Evolutionary conservation across 192 early-diverging fungal genomes (phyloP).

Genomic region (Coemansia sp.): DNA sequence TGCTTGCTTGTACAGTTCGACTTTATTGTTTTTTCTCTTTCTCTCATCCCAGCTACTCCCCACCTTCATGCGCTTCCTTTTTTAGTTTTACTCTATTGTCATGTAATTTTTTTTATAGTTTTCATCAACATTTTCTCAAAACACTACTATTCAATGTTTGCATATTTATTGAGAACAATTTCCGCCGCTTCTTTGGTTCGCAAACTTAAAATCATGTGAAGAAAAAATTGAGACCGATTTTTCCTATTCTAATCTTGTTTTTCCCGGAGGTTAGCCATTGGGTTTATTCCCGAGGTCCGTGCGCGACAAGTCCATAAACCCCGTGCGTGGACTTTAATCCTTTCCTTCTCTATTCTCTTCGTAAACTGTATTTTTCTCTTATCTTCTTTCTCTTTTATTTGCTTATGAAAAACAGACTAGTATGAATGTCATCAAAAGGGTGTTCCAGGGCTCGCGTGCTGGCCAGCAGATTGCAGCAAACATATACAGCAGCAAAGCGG

Average conservation of each 20-base stretch:
- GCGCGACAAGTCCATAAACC: neutral
- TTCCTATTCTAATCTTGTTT: neutral
- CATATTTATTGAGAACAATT: too few relatives aligned
- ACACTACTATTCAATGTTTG: too few relatives aligned
- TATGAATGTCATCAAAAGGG: constrained; percentile 28
- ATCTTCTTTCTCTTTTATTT: neutral
- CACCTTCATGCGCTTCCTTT: too few relatives aligned
- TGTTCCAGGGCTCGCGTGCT: constrained; percentile 30
- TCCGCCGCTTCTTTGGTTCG: too few relatives aligned
- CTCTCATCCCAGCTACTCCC: too few relatives aligned
- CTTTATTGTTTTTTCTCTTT: too few relatives aligned
- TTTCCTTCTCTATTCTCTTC: constrained; percentile 3
- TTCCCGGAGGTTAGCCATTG: neutral
- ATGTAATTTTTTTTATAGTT: too few relatives aligned
- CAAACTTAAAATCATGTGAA: too few relatives aligned
- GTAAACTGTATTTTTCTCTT: neutral
- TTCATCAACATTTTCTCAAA: too few relatives aligned
- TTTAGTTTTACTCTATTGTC: too few relatives aligned
- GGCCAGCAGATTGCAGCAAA: constrained; percentile 43
- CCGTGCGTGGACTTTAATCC: neutral
- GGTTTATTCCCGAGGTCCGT: constrained; percentile 6
- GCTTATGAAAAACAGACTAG: neutral
- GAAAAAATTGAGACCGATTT: too few relatives aligned
- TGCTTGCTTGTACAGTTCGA: too few relatives aligned
- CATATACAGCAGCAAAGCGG: constrained; percentile 24